A percentile compares a stretch with the other conserved stretches of the same genome.
Conservation (phyloP, 139 green algal species). For the Desmodesmus armatus region DNA sequence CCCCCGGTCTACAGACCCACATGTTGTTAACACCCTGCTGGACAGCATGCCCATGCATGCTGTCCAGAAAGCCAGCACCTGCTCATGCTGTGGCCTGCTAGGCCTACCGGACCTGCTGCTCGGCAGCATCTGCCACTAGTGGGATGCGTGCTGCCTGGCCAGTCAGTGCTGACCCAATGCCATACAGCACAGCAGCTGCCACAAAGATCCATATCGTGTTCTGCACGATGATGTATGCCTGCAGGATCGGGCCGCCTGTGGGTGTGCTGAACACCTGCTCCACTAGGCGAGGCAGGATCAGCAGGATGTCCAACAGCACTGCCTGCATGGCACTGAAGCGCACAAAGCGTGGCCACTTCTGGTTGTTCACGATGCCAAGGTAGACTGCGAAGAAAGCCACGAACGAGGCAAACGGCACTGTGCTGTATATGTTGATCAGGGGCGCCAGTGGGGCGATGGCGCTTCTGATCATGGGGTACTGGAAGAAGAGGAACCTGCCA, state of each 20-base stretch:
- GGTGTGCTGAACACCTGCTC: slow-evolving; percentile 60
- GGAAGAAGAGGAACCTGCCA: slow-evolving; percentile 66
- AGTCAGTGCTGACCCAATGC: slow-evolving; percentile 48
- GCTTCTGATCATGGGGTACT: slow-evolving; percentile 56
- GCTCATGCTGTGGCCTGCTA: background rate
- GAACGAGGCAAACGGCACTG: slow-evolving; percentile 62
- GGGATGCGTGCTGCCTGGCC: slow-evolving; percentile 58
- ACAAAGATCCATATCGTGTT: slow-evolving; percentile 70
- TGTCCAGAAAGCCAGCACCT: background rate
- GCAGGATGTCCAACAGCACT: slow-evolving; percentile 70
- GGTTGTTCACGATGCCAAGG: slow-evolving; percentile 67
- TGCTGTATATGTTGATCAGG: slow-evolving; percentile 55
- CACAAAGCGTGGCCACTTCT: slow-evolving; percentile 57
- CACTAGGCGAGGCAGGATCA: slow-evolving; percentile 65
- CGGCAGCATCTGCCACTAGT: slow-evolving; percentile 64
- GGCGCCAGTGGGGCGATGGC: slow-evolving; percentile 52
- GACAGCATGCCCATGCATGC: too few relatives aligned
- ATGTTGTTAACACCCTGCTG: too few relatives aligned
- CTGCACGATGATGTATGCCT: slow-evolving; percentile 64
- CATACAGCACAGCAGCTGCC: slow-evolving; percentile 55
- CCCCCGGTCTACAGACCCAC: too few relatives aligned
- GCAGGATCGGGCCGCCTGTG: slow-evolving; percentile 51
- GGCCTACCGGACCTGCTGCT: slow-evolving; percentile 57
- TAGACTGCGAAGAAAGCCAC: slow-evolving; percentile 72
- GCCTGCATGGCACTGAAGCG: slow-evolving; percentile 67